Percentiles rank a stretch among this genome's conserved stretches.
Conservation (phyloP, 169 alveolate genomes). For the Plasmodium inui region DNA sequence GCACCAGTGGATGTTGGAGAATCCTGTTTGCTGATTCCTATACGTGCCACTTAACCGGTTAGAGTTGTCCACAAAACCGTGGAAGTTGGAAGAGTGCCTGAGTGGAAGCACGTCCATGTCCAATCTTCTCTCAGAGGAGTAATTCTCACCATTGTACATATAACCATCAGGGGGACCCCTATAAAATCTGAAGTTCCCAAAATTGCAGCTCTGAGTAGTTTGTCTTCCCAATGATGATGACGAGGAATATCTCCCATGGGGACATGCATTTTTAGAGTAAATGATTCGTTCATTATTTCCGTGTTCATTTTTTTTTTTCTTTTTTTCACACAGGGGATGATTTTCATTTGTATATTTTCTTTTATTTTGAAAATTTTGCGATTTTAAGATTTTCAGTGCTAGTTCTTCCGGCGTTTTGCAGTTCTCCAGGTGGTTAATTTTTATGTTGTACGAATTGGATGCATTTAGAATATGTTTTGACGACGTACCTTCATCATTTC, state of each 20-base stretch:
- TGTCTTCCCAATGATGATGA: background rate
- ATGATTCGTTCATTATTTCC: background rate
- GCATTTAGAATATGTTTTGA: constrained; percentile 8
- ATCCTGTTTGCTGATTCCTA: background rate
- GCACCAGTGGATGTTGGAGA: background rate
- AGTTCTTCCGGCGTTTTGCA: constrained; percentile 67
- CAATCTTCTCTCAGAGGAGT: background rate
- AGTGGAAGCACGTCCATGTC: background rate
- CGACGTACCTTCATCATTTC: background rate
- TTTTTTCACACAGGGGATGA: constrained; percentile 7
- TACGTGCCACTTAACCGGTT: background rate
- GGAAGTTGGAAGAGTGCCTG: background rate
- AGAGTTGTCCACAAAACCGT: background rate
- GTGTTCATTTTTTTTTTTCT: constrained; percentile 19
- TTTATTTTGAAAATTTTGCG: constrained; percentile 59
- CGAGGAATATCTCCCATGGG: background rate
- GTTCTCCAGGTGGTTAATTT: constrained; percentile 11
- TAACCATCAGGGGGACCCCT: background rate
- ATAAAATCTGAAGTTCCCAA: background rate
- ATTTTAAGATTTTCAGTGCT: constrained; percentile 53
- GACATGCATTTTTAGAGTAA: background rate
- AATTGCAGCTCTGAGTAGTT: background rate
- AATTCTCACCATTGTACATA: background rate
- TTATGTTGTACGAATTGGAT: constrained; percentile 23
- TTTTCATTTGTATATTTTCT: constrained; percentile 65